A percentile compares a stretch with the other conserved stretches of the same genome.
These are phyloP conservation scores for Lactarius evosmus DNA, from an alignment of 768 basidiomycete genomes.

Conservation along the genomic window DNA sequence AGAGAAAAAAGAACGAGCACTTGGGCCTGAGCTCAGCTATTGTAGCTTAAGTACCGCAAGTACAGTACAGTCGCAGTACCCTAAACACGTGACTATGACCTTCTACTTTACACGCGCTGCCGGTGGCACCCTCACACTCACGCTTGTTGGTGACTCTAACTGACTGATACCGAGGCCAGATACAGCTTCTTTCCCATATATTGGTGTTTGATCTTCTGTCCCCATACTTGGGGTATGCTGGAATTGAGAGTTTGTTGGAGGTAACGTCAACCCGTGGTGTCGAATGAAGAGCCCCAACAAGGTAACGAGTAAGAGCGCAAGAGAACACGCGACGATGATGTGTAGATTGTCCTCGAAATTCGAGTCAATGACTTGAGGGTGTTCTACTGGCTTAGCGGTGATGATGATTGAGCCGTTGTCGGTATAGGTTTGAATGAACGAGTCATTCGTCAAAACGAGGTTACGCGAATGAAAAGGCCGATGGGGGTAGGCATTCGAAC, in stretches of 20 bases:
- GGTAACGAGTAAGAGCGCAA: slow-evolving; percentile 16
- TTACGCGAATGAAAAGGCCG: not conserved
- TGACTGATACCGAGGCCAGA: not conserved
- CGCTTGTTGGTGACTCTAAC: not conserved
- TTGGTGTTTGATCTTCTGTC: not conserved
- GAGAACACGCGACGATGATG: slow-evolving; percentile 21
- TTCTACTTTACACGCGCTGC: slow-evolving; percentile 16
- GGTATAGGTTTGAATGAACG: not conserved
- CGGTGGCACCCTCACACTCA: not conserved
- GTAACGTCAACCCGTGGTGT: slow-evolving; percentile 19
- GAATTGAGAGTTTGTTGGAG: not conserved
- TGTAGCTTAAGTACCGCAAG: not conserved
- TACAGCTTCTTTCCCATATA: not conserved
- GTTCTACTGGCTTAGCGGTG: slow-evolving; percentile 14
- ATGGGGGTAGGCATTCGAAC: not conserved
- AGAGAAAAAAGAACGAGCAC: slow-evolving; percentile 14
- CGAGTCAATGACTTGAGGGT: not conserved
- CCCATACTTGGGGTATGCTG: not conserved
- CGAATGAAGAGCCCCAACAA: slow-evolving; percentile 20
- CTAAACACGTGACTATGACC: slow-evolving; percentile 2
- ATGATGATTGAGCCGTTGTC: not conserved
- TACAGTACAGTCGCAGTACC: not conserved
- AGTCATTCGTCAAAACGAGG: not conserved
- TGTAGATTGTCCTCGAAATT: slow-evolving; percentile 19
- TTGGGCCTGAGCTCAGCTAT: not conserved